phyloP scores from a whole-genome alignment of 129 eudicot genomes.

The Tanacetum coccineum region DNA sequence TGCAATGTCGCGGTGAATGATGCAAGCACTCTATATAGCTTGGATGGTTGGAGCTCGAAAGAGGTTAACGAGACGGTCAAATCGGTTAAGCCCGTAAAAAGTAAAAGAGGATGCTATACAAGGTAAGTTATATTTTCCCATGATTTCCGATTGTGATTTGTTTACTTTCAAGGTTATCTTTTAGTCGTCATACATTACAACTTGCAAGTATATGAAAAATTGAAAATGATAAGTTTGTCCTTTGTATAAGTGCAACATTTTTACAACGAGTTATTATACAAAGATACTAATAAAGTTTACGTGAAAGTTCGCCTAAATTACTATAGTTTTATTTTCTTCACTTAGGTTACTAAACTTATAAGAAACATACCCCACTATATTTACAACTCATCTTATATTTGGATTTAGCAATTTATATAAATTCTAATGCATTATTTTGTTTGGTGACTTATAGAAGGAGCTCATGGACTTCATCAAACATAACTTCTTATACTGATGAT shows the following conservation, averaged over 20 bases:
- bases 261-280: too few species aligned
- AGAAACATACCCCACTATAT: too few species aligned
- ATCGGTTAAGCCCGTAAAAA: slow-evolving; percentile 8
- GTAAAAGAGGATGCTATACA: slow-evolving; percentile 45
- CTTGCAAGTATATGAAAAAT: slow-evolving; percentile 1
- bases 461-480: slow-evolving; percentile 11
- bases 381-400: background rate
- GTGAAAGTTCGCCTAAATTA: too few species aligned
- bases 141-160: background rate
- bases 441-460: background rate
- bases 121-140: slow-evolving; percentile 34
- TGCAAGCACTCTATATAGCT: background rate
- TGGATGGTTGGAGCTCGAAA: slow-evolving; percentile 10
- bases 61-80: slow-evolving; percentile 27
- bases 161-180: background rate
- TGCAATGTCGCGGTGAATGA: slow-evolving; percentile 9
- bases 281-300: too few species aligned
- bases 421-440: background rate
- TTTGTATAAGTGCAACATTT: background rate
- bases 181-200: background rate
- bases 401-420: background rate
- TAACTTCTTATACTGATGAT: background rate
- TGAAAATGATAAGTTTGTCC: slow-evolving; percentile 6
- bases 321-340: too few species aligned
- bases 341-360: too few species aligned